Evolutionary conservation across 2,329 filamentous ascomycete species (phyloP), one percentile per base, ranked within the genome.

Genomic region (Aspergillus vadensis): DNA sequence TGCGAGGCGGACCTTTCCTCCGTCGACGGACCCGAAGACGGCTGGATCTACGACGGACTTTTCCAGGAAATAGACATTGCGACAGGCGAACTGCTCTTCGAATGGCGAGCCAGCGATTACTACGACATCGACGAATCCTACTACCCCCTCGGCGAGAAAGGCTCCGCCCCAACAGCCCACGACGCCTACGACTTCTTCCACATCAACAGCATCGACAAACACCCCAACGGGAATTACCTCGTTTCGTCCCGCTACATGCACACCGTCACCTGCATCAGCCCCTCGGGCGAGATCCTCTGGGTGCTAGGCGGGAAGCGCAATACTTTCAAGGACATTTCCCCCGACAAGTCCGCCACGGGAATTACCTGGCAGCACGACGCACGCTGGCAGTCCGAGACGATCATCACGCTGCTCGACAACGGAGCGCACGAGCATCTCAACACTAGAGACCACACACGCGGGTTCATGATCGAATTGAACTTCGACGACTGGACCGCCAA

Each of bases 101-200:
- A 80, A 57, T 82, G 80, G 80, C 74, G 77, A 38, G 76, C 79
- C 10, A 75, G 77, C 12, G 74, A 79, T 1, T 77, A 81, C 63
- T 70, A 80, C 54, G 53, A 70, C 3, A 59, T 68, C 4, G 54
- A 58, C 9, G 63, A 69, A 51, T 71, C 65, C 25, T 68, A 67
- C 19, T 55, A 65, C 23, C 60, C 59, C 7, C 43, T 67, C n/a
- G 56, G 25, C 8, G 59, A 60, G 19, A 60, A 55, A 43, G 70
- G 65, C 10, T 51, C 58, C 47, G 64, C 59, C 27, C 65, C 69
- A 17, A 63, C 56, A 9, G 53, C 49, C 41, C 62, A 78, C 3
- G 84, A 78, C 38, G 68, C 79, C 4, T 85, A 78, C 72, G 83
- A 85, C 66, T 85, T 80, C 66, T 83, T 83, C 67, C 53, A 55